Evolutionary conservation across 441 rosid species (phyloP).

Genomic region (Arabidopsis hybrid): DNA sequence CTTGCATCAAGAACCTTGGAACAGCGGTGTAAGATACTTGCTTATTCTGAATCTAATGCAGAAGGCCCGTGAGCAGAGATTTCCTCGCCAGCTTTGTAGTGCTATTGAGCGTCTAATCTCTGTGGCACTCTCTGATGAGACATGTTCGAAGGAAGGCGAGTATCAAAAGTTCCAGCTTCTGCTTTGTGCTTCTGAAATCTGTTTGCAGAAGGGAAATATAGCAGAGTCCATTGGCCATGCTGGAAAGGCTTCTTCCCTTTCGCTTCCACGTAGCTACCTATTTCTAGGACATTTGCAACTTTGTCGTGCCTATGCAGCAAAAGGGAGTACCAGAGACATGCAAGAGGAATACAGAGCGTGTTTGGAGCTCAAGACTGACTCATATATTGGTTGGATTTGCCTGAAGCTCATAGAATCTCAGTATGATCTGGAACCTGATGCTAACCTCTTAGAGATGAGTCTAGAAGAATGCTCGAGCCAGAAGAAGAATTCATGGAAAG

Average conservation of each 20-base stretch:
- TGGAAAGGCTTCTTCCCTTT: slow-evolving; percentile 62
- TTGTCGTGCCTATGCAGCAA: slow-evolving; percentile 82
- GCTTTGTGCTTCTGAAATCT: slow-evolving; percentile 84
- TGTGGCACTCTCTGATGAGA: slow-evolving; percentile 67
- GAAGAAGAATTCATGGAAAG: slow-evolving; percentile 56
- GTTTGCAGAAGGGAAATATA: slow-evolving; percentile 68
- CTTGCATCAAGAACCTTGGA: slow-evolving; percentile 86
- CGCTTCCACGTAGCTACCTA: slow-evolving; percentile 63
- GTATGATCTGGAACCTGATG: slow-evolving; percentile 58
- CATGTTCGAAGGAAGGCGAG: slow-evolving; percentile 50
- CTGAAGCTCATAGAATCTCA: slow-evolving; percentile 77
- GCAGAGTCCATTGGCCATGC: slow-evolving; percentile 58
- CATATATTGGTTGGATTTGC: slow-evolving; percentile 78
- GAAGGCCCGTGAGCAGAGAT: slow-evolving; percentile 91
- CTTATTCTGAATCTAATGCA: slow-evolving; percentile 83
- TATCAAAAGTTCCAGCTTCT: slow-evolving; percentile 88
- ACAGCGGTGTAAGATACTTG: slow-evolving; percentile 66
- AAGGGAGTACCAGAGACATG: slow-evolving; percentile 53
- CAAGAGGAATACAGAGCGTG: slow-evolving; percentile 70
- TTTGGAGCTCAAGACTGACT: slow-evolving; percentile 80
- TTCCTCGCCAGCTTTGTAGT: slow-evolving; percentile 65
- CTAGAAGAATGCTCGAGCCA: slow-evolving; percentile 58
- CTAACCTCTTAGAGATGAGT: slow-evolving; percentile 56
- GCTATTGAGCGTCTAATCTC: slow-evolving; percentile 59
- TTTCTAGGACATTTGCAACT: slow-evolving; percentile 80